These are phyloP conservation scores for Salix viminalis DNA, from an alignment of 345 rosid genomes.

Conservation along the genomic window DNA sequence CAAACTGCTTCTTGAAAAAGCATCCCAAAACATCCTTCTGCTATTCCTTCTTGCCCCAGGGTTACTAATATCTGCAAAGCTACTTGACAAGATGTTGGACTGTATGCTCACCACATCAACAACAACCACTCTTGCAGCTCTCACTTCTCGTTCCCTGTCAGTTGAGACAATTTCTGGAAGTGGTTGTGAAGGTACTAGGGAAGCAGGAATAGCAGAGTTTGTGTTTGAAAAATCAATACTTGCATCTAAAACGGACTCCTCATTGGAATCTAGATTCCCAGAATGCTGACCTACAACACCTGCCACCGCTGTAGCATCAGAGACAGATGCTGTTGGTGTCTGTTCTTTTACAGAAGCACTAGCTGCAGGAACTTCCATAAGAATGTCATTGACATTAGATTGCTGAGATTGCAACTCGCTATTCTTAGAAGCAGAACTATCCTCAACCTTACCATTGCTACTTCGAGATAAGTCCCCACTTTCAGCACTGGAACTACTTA, in stretches of 20 bases:
- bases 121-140: conserved; percentile 14
- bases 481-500: background rate
- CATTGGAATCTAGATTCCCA: background rate
- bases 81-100: conserved; percentile 13
- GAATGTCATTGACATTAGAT: background rate
- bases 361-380: background rate
- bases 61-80: conserved; percentile 14
- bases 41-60: conserved; percentile 17
- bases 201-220: conserved; percentile 1
- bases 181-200: conserved; percentile 1
- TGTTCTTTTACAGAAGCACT: background rate
- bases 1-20: conserved; percentile 20
- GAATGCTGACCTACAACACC: background rate
- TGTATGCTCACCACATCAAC: conserved; percentile 22
- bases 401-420: background rate
- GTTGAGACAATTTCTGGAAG: conserved; percentile 4
- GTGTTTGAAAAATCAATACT: background rate
- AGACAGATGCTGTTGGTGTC: background rate
- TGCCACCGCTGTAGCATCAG: background rate
- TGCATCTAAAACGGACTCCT: background rate
- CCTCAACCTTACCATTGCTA: background rate
- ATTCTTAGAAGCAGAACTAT: background rate
- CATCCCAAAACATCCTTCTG: conserved; percentile 23
- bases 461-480: conserved; percentile 4
- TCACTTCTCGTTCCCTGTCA: conserved; percentile 3